Base-by-base conservation (phyloP, 108 stramenopile species). In the Bacterosira constricta region DNA sequence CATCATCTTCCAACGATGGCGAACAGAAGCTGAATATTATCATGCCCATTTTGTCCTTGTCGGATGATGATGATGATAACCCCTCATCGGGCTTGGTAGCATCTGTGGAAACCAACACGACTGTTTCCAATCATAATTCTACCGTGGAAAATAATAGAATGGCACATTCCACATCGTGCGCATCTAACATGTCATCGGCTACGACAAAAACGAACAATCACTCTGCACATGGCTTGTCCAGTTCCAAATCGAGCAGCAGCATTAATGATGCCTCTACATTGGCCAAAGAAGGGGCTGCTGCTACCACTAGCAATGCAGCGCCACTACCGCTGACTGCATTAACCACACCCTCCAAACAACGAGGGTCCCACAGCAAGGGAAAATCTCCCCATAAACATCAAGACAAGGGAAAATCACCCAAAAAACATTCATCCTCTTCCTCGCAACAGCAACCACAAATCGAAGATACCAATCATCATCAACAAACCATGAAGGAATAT, bases 401-500 rank as follows among this genome's bases (percentile, higher is more conserved):
- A 54, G 37, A 63, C 12, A 44, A 45, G 35, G 31, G 11, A 5
- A 73, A 73, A 45, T 63, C 62, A 32, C 27, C 26, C 10, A 54
- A 55, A 39, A 32, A 37, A 9, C 17, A n/a, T n/a, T n/a, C n/a
- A n/a, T n/a, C n/a, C n/a, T n/a, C n/a, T 25, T 50, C 49, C 32
- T 65, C 56, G 15, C 52, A 56, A 54, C 42, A 63, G 35, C 36
- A 9, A 30, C 39, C 27, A 60, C 46, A 27, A 4, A 26, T 25
- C 13, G 61, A 61, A n/a, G n/a, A n/a, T 39, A 26, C 13, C 46
- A 66, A 59, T 35, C 63, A 56, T 13, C 63, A 69, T 56, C 62
- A n/a, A n/a, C n/a, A 73, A 41, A 61, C 68, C 20, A 69, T 77
- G 76, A 69, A 62, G 13, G 60, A 69, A 35, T 77, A 77, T 55